phyloP scores from a whole-genome alignment of 2,329 filamentous ascomycete genomes.

The Sclerotiophoma versabilis region DNA sequence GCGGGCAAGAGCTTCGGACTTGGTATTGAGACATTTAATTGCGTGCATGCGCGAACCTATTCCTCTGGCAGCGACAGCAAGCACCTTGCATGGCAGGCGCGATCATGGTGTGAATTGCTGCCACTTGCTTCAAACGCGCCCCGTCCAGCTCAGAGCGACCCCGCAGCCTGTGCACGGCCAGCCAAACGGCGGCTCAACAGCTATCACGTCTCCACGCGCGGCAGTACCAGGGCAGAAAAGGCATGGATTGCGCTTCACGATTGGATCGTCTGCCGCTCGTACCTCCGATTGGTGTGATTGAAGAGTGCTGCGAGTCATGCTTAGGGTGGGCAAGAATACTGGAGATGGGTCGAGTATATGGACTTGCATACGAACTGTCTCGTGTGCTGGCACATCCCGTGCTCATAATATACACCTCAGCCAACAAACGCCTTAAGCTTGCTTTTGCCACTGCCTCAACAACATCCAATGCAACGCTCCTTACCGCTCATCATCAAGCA shows the following conservation, averaged over 20 bases:
- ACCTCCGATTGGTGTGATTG: slow-evolving; percentile 14
- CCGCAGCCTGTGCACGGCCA: slow-evolving; percentile 28
- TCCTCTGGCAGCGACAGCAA: slow-evolving; percentile 14
- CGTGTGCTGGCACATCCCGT: not conserved
- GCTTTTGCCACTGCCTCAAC: not conserved
- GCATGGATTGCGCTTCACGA: slow-evolving; percentile 4
- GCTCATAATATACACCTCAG: not conserved
- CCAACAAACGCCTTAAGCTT: not conserved
- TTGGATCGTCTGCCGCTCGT: slow-evolving; percentile 10
- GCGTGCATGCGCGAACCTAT: not conserved
- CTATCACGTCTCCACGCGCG: slow-evolving; percentile 11
- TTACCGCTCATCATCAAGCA: not conserved
- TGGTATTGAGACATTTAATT: not conserved
- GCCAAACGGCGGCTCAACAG: slow-evolving; percentile 20
- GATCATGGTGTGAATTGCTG: slow-evolving; percentile 7
- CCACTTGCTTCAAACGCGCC: slow-evolving; percentile 23
- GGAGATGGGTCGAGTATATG: not conserved
- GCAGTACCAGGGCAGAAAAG: slow-evolving; percentile 15
- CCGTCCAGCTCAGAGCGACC: slow-evolving; percentile 23
- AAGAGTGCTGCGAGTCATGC: slow-evolving; percentile 9
- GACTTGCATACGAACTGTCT: not conserved
- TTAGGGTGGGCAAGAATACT: not conserved
- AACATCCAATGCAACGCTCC: slow-evolving; percentile 6
- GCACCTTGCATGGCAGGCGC: slow-evolving; percentile 19
- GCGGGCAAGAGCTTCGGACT: slow-evolving; percentile 7